phyloP scores from a whole-genome alignment of 352 stramenopile genomes.

The Pythium chondricola region DNA sequence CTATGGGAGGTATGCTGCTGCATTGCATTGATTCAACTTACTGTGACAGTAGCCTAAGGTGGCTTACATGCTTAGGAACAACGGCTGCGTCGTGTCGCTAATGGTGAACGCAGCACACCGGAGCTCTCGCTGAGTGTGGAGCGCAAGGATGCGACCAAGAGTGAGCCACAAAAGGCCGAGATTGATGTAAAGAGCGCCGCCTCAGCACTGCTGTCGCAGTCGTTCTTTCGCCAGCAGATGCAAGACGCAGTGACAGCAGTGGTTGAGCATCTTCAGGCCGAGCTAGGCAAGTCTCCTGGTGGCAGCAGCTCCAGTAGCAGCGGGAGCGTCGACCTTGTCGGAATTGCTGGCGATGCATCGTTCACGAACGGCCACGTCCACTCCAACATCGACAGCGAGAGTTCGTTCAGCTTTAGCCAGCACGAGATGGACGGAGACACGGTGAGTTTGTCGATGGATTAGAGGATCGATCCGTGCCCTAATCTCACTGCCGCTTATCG shows the following conservation, averaged over 20 bases:
- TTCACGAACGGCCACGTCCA: too few species aligned
- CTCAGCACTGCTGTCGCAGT: slow-evolving; percentile 68
- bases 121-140: slow-evolving; percentile 50
- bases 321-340: too few species aligned
- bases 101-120: slow-evolving; percentile 41
- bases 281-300: background rate
- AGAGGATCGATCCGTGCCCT: background rate
- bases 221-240: slow-evolving; percentile 78
- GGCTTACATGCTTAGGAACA: slow-evolving; percentile 44
- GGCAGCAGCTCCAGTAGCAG: background rate
- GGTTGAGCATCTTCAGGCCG: slow-evolving; percentile 34
- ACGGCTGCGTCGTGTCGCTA: slow-evolving; percentile 36
- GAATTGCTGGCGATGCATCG: too few species aligned
- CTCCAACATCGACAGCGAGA: slow-evolving; percentile 20
- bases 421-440: slow-evolving; percentile 8
- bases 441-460: background rate
- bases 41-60: too few species aligned
- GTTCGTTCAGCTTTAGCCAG: slow-evolving; percentile 23
- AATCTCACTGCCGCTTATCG: too few species aligned
- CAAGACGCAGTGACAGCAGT: slow-evolving; percentile 53
- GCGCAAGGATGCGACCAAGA: slow-evolving; percentile 20
- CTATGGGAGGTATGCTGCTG: slow-evolving; percentile 64
- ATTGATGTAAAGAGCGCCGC: slow-evolving; percentile 20
- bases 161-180: slow-evolving; percentile 9
- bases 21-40: too few species aligned